Percentiles rank a stretch among this genome's conserved stretches.
Conservation (phyloP, 1,284 basidiomycete species). For the Kalmanozyma brasiliensis region DNA sequence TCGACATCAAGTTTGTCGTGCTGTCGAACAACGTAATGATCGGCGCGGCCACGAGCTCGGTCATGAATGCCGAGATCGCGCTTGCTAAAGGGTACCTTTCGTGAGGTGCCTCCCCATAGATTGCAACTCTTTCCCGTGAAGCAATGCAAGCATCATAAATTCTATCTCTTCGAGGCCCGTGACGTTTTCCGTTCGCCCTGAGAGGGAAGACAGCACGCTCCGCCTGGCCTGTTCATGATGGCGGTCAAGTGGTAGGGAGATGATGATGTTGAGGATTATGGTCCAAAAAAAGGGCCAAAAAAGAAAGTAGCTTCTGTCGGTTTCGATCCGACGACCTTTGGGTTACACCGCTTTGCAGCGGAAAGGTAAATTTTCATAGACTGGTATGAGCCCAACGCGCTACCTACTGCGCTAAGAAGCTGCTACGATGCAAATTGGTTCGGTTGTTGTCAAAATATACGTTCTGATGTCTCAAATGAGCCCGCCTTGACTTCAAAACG, state of each 20-base stretch:
- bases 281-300: background rate
- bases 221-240: too few relatives aligned
- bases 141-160: too few relatives aligned
- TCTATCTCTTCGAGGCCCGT: too few relatives aligned
- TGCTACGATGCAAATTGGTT: background rate
- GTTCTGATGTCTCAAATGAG: too few relatives aligned
- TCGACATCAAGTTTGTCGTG: constrained; percentile 87
- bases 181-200: too few relatives aligned
- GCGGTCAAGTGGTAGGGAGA: too few relatives aligned
- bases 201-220: too few relatives aligned
- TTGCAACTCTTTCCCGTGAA: too few relatives aligned
- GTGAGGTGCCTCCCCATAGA: background rate
- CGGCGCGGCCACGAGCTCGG: constrained; percentile 94
- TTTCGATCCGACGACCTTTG: constrained; percentile 59
- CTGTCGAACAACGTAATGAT: constrained; percentile 95
- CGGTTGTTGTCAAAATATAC: too few relatives aligned
- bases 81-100: constrained; percentile 76
- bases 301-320: constrained; percentile 55
- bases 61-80: constrained; percentile 98
- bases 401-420: constrained; percentile 51
- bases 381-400: constrained; percentile 50
- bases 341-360: constrained; percentile 36
- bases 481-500: too few relatives aligned
- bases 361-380: constrained; percentile 32
- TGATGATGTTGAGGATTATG: too few relatives aligned